phyloP scores from a whole-genome alignment of 495 filamentous ascomycete genomes.

The Parmelia sp. region DNA sequence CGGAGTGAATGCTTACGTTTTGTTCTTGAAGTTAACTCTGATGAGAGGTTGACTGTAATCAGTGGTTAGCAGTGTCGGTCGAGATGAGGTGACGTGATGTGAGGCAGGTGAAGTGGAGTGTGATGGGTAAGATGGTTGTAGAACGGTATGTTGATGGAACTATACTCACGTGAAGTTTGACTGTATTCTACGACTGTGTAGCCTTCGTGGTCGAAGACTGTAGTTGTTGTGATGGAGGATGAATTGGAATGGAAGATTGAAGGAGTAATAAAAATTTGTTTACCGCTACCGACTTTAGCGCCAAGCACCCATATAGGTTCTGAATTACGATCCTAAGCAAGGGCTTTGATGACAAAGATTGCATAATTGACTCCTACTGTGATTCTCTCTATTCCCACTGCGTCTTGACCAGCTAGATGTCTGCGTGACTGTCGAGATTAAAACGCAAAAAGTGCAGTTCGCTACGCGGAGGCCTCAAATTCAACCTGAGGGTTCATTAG shows the following conservation, averaged over 20 bases:
- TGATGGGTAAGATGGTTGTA: background rate
- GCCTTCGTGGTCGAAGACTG: background rate
- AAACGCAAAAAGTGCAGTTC: background rate
- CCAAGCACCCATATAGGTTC: background rate
- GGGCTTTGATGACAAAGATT: too few relatives aligned
- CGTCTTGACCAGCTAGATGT: background rate
- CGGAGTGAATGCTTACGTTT: background rate
- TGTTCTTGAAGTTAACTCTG: background rate
- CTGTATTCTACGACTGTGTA: too few relatives aligned
- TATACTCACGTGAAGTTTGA: background rate
- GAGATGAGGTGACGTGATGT: background rate
- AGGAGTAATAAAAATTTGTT: background rate
- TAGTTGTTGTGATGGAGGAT: background rate
- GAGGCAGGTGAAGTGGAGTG: background rate
- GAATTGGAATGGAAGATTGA: background rate
- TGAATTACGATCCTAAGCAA: too few relatives aligned
- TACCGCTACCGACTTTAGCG: constrained; percentile 6
- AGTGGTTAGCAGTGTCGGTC: background rate
- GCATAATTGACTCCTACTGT: too few relatives aligned
- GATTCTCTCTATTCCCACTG: background rate
- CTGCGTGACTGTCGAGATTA: background rate
- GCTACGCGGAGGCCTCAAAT: background rate
- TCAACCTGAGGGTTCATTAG: background rate
- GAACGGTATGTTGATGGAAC: background rate
- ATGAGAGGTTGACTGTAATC: background rate